A percentile compares a stretch with the other conserved stretches of the same genome.
These are phyloP conservation scores for Boletus sensibilis DNA, from an alignment of 768 basidiomycete species.

Conservation along the genomic window DNA sequence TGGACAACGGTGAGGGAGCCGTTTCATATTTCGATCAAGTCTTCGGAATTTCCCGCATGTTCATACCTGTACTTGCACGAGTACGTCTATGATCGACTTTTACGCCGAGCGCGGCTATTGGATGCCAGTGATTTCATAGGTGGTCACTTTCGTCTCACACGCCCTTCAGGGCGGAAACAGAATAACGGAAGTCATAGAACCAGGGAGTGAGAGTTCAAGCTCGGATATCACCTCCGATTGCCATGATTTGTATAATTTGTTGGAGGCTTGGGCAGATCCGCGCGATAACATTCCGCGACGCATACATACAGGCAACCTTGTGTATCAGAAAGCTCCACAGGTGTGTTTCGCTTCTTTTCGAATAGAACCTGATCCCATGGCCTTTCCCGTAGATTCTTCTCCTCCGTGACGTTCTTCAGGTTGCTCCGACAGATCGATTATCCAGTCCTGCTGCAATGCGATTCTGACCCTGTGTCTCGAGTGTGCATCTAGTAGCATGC, in stretches of 20 bases:
- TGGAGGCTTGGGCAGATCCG: conserved; percentile 30
- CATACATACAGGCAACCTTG: conserved; percentile 35
- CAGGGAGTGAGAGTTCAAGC: conserved; percentile 10
- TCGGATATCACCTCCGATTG: conserved; percentile 23
- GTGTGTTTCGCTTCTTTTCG: conserved; percentile 27
- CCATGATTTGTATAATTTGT: conserved; percentile 24
- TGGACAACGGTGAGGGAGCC: conserved; percentile 33
- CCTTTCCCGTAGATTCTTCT: conserved; percentile 31
- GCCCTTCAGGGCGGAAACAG: conserved; percentile 34
- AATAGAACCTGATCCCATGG: conserved; percentile 22
- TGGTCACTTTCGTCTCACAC: conserved; percentile 26
- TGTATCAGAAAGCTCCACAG: conserved; percentile 36
- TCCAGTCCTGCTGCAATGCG: conserved; percentile 28
- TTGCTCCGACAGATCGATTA: conserved; percentile 26
- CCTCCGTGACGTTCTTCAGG: conserved; percentile 33
- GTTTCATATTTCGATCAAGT: conserved; percentile 44
- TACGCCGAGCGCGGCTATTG: background rate
- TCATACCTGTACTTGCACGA: conserved; percentile 30
- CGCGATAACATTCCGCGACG: conserved; percentile 25
- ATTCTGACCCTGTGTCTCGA: conserved; percentile 32
- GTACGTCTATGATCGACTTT: conserved; percentile 18
- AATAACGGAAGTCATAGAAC: conserved; percentile 5
- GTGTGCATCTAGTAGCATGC: conserved; percentile 29
- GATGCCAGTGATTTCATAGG: conserved; percentile 11
- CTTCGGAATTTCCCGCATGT: conserved; percentile 39